These are phyloP conservation scores for Verticillium isaacii DNA, from an alignment of 2,329 filamentous ascomycete species.

Conservation along the genomic window DNA sequence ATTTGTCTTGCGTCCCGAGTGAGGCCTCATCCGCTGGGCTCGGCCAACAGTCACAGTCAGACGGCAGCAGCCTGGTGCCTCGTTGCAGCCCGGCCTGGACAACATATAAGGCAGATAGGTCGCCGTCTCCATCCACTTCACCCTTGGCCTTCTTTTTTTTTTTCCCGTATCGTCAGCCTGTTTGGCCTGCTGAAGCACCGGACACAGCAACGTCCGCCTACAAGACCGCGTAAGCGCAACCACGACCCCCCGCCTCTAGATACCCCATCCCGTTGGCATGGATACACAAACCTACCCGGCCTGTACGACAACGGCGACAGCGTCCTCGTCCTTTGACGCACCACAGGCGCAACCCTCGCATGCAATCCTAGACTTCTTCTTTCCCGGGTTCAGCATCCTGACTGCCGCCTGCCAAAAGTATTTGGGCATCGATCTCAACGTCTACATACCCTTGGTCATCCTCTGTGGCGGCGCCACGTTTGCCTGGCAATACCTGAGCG, in stretches of 20 bases:
- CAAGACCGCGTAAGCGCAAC: no score
- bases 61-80: background rate
- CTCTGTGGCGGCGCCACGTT: constrained; percentile 43
- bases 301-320: background rate
- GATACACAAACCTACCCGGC: background rate
- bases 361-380: constrained; percentile 55
- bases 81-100: background rate
- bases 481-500: constrained; percentile 46
- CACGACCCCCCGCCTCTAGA: background rate
- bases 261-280: background rate
- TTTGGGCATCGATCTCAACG: constrained; percentile 55
- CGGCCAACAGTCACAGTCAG: background rate
- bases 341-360: background rate
- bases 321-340: background rate
- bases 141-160: no score
- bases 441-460: constrained; percentile 57
- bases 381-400: constrained; percentile 60
- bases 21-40: background rate
- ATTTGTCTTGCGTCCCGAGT: background rate
- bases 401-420: constrained; percentile 49
- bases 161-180: no score
- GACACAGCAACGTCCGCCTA: no score
- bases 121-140: no score
- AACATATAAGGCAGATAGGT: background rate
- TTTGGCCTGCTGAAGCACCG: no score